A percentile compares a stretch with the other conserved stretches of the same genome.
Evolutionary conservation across 2,329 filamentous ascomycete genomes (phyloP).

Genomic region (Neospermospora avenae): DNA sequence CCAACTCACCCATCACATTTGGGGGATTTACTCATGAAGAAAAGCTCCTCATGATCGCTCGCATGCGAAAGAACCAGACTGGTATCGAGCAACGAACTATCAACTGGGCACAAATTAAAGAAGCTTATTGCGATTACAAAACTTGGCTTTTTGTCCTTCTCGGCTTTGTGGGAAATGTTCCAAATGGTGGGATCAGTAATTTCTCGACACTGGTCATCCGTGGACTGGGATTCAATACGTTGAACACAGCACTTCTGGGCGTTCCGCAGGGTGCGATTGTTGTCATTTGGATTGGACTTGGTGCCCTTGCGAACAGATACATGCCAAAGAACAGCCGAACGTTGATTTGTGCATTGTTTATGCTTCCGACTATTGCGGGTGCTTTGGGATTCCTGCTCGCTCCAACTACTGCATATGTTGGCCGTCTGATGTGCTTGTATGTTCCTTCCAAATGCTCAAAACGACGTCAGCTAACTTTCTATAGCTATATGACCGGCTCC

Average conservation of each 20-base stretch:
- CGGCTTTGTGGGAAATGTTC: not conserved
- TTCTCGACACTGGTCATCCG: not conserved
- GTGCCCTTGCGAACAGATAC: not conserved
- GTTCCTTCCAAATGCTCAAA: not conserved
- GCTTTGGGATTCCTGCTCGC: not conserved
- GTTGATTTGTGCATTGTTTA: not conserved
- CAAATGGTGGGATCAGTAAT: not conserved
- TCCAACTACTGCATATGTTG: not conserved
- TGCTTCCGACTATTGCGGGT: not conserved
- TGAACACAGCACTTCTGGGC: not conserved
- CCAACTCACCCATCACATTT: constrained; percentile 52
- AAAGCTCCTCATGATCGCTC: not conserved
- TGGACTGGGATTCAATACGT: not conserved
- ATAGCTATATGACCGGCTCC: not conserved
- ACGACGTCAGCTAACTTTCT: not conserved
- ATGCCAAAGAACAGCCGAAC: not conserved
- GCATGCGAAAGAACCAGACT: constrained; percentile 1
- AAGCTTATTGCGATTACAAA: not conserved
- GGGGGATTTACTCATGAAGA: not conserved
- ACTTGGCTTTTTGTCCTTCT: not conserved
- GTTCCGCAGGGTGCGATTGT: not conserved
- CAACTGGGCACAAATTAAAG: not conserved
- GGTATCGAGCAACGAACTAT: not conserved
- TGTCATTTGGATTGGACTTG: not conserved
- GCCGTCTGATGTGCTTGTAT: constrained; percentile 2